Evolutionary conservation across 495 filamentous ascomycete species (phyloP).

Genomic region (Aspergillus mulundensis): DNA sequence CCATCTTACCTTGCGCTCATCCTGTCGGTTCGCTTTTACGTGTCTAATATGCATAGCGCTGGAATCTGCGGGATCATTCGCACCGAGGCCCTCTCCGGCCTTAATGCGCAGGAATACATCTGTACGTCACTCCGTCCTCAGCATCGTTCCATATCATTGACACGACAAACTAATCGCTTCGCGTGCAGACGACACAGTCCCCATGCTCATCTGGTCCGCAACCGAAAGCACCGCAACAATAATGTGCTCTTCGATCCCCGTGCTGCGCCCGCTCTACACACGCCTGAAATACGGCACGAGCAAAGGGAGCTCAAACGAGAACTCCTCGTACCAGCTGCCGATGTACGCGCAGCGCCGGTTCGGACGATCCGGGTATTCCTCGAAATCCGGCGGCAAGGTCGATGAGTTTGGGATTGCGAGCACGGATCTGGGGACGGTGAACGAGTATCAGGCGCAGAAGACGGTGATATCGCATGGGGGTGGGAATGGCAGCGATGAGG

Average conservation of each 20-base stretch:
- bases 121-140: slow-evolving; percentile 3
- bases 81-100: slow-evolving; percentile 20
- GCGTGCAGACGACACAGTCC: slow-evolving; percentile 22
- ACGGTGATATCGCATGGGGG: too few species aligned
- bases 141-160: too few species aligned
- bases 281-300: slow-evolving; percentile 21
- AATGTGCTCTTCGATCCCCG: slow-evolving; percentile 28
- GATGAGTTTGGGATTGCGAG: too few species aligned
- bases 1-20: too few species aligned
- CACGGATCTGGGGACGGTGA: too few species aligned
- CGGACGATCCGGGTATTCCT: slow-evolving; percentile 6
- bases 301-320: slow-evolving; percentile 16
- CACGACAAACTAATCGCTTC: too few species aligned
- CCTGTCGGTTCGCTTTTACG: not conserved
- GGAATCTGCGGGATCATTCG: slow-evolving; percentile 29
- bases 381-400: too few species aligned
- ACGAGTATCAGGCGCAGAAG: too few species aligned
- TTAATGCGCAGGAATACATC: slow-evolving; percentile 25
- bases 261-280: slow-evolving; percentile 26
- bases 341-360: slow-evolving; percentile 20
- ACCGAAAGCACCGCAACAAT: slow-evolving; percentile 27
- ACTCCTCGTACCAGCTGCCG: slow-evolving; percentile 21
- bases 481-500: slow-evolving; percentile 19
- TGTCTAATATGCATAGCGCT: slow-evolving; percentile 20
- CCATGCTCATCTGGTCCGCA: slow-evolving; percentile 29